Base-by-base conservation (phyloP, 2,329 filamentous ascomycete species). In the Clonostachys solani region DNA sequence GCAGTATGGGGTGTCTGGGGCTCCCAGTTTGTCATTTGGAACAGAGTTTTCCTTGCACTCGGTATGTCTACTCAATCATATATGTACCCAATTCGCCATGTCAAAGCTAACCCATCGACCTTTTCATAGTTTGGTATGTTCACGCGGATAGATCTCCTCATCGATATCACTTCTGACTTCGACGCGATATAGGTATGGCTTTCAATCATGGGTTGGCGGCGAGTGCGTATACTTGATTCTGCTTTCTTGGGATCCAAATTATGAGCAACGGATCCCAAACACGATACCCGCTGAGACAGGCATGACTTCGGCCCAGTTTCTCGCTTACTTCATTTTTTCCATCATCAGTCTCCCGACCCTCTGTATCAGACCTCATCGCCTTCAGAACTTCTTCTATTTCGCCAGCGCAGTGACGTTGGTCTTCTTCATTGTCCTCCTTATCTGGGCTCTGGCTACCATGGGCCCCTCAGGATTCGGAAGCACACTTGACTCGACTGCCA, bases 1-100 rank as follows among this genome's bases (percentile, higher is more conserved):
- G 60, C 62, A 33, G 59, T 69, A 33, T 73, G 67, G 64, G 71
- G 70, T n/a, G 60, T 70, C 50, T 66, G 61, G 18, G 71, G 71
- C 2, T 57, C 63, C 9, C 67, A 67, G 49, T 54, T 73, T 33
- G 58, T 62, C 15, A 60, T 74, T 44, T 50, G 68, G 17, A 61
- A 70, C 29, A 59, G 69, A 6, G 69, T 72, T 51, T 50, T 71
- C 17, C 62, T 29, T 9, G 23, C 23, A 29, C 10, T 29, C 9
- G 23, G 23, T 29, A 29, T 29, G 23, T 29, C 23, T 29, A 29
- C 23, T 23, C 23, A 29, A 29, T 29, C 8, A 4, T 29, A 3
- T 10, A 8, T 29, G 23, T 10, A 10, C 23, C 23, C 23, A 29
- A 29, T 29, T 29, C 8, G 9, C 23, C 23, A 10, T 10, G 23